These are phyloP conservation scores for Fusarium luffae DNA, from an alignment of 2,329 filamentous ascomycete genomes.

Conservation along the genomic window DNA sequence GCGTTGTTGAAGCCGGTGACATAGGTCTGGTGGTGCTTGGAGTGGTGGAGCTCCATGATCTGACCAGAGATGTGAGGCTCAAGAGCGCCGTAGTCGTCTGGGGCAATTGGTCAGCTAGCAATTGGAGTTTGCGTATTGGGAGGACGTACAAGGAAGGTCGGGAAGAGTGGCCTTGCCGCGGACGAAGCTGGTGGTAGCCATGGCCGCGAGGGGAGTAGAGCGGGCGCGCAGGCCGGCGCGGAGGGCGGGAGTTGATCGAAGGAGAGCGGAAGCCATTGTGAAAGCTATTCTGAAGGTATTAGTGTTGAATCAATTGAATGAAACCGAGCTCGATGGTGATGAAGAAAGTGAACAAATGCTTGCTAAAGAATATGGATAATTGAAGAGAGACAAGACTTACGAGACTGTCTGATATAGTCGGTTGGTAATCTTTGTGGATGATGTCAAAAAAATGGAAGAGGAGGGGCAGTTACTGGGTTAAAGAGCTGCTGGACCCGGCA, in stretches of 20 bases:
- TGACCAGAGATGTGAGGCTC: conserved; percentile 85
- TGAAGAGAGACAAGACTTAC: conserved; percentile 7
- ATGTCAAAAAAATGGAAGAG: conserved; percentile 44
- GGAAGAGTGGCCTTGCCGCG: conserved; percentile 93
- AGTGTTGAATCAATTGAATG: not conserved
- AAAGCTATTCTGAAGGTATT: conserved; percentile 16
- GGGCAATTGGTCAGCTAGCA: not conserved
- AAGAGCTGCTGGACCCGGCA: conserved; percentile 32
- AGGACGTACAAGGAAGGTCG: conserved; percentile 71
- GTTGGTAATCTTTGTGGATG: conserved; percentile 34
- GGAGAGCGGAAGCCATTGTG: conserved; percentile 79
- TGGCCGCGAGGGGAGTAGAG: conserved; percentile 69
- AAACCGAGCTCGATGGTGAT: not conserved
- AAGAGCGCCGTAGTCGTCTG: conserved; percentile 96
- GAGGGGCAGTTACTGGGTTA: conserved; percentile 23
- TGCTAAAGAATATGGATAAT: not conserved
- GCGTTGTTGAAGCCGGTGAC: conserved; percentile 89
- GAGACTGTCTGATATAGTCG: not conserved
- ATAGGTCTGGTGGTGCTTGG: conserved; percentile 94
- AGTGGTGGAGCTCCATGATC: conserved; percentile 97
- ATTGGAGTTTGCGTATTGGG: not conserved
- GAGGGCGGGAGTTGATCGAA: conserved; percentile 74
- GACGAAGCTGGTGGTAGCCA: conserved; percentile 80
- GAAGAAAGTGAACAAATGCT: not conserved
- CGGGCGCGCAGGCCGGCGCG: conserved; percentile 78